A percentile compares a stretch with the other conserved stretches of the same genome.
phyloP scores from a whole-genome alignment of 495 filamentous ascomycete species.

The Penicillium pulvis region DNA sequence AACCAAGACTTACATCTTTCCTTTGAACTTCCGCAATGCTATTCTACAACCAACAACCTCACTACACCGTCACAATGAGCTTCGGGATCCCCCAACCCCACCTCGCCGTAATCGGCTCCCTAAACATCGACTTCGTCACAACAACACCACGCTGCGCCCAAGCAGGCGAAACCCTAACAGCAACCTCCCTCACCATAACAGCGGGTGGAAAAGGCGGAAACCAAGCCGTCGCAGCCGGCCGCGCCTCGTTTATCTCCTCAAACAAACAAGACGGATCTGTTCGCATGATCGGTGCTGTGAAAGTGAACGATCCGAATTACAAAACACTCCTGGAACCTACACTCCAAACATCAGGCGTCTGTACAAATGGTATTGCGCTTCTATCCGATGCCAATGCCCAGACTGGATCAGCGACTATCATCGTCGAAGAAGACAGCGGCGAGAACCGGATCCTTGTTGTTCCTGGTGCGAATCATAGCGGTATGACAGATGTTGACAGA shows the following conservation, averaged over 20 bases:
- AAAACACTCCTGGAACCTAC: slow-evolving; percentile 21
- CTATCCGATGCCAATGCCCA: slow-evolving; percentile 18
- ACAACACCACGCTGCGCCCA: slow-evolving; percentile 26
- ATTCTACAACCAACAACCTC: background rate
- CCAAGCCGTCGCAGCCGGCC: slow-evolving; percentile 30
- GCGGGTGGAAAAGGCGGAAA: slow-evolving; percentile 34
- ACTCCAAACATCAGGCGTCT: slow-evolving; percentile 24
- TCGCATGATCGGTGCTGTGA: slow-evolving; percentile 32
- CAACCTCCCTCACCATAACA: slow-evolving; percentile 26
- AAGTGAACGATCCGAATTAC: slow-evolving; percentile 27
- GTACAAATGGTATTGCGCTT: slow-evolving; percentile 21
- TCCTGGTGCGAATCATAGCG: slow-evolving; percentile 68
- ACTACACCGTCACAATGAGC: slow-evolving; percentile 6
- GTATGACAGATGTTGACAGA: slow-evolving; percentile 23
- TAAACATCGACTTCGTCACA: slow-evolving; percentile 35
- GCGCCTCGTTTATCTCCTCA: slow-evolving; percentile 23
- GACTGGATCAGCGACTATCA: slow-evolving; percentile 30
- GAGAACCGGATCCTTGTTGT: slow-evolving; percentile 80
- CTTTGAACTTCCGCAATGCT: background rate
- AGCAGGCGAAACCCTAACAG: slow-evolving; percentile 31
- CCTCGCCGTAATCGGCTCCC: slow-evolving; percentile 28
- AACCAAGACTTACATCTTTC: background rate
- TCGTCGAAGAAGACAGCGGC: slow-evolving; percentile 40
- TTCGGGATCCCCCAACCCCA: slow-evolving; percentile 16
- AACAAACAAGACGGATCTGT: slow-evolving; percentile 24